Evolutionary conservation across 2,329 filamentous ascomycete genomes (phyloP).

Genomic region (Pseudonectria buxi): DNA sequence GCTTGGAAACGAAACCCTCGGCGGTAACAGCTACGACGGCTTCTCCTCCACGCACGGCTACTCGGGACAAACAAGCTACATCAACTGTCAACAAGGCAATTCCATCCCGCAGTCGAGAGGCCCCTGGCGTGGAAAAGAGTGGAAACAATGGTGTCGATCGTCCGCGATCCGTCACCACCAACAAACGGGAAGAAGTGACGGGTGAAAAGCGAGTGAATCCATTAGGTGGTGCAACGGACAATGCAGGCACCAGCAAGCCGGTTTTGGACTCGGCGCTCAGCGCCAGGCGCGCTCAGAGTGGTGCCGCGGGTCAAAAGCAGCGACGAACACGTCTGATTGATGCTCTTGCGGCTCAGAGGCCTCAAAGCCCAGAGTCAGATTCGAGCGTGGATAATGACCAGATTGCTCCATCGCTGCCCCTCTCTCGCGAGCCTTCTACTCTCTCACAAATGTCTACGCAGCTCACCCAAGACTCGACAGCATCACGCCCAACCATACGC

Average conservation of each 20-base stretch:
- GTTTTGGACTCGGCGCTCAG: background rate
- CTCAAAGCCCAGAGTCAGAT: constrained; percentile 26
- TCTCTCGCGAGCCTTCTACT: constrained; percentile 11
- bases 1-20: constrained; percentile 4
- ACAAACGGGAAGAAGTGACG: no score
- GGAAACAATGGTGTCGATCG: no score
- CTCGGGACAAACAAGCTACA: background rate
- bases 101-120: no score
- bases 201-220: no score
- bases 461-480: constrained; percentile 11
- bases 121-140: no score
- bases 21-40: no score
- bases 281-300: constrained; percentile 3
- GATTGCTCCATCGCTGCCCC: constrained; percentile 4
- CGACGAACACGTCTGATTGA: constrained; percentile 35
- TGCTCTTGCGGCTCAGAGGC: constrained; percentile 33
- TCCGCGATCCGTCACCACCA: no score
- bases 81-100: background rate
- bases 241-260: background rate
- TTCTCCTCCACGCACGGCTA: no score
- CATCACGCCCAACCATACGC: constrained; percentile 19
- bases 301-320: constrained; percentile 7
- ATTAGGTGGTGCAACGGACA: no score
- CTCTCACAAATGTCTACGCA: constrained; percentile 15
- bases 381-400: constrained; percentile 14